Evolutionary conservation across 2,329 filamentous ascomycete genomes (phyloP).

Genomic region (Orbilia blumenaviensis): DNA sequence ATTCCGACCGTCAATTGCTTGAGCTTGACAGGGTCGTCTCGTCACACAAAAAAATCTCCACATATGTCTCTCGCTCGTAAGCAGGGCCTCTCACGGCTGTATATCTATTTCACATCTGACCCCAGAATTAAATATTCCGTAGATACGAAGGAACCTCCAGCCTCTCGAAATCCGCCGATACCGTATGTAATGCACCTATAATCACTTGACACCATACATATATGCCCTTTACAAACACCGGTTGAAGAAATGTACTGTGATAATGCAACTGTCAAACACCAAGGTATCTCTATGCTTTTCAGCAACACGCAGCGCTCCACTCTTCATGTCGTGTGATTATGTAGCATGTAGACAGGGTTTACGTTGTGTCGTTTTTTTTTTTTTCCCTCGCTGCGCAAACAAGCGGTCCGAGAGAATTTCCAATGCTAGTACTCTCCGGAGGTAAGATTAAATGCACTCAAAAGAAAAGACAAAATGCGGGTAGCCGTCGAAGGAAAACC

Average conservation of each 20-base stretch:
- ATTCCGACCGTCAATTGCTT: conserved; percentile 34
- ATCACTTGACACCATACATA: conserved; percentile 40
- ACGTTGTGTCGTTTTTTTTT: conserved; percentile 23
- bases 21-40: conserved; percentile 19
- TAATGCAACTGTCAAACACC: conserved; percentile 53
- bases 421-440: background rate
- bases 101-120: background rate
- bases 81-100: background rate
- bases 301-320: conserved; percentile 22
- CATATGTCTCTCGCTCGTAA: conserved; percentile 13
- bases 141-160: background rate
- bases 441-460: conserved; percentile 32
- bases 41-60: conserved; percentile 48
- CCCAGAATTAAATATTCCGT: background rate
- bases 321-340: conserved; percentile 52
- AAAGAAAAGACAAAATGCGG: conserved; percentile 10
- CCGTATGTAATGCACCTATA: conserved; percentile 10
- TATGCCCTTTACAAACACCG: conserved; percentile 15
- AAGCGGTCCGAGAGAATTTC: background rate
- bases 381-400: conserved; percentile 6
- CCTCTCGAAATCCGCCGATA: conserved; percentile 7
- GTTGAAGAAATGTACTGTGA: conserved; percentile 24
- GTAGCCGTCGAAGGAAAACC: background rate
- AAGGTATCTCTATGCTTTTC: conserved; percentile 7
- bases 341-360: conserved; percentile 40